A percentile compares a stretch with the other conserved stretches of the same genome.
Conservation (phyloP, 2,329 filamentous ascomycete species). For the Sordariomycetes sp. region DNA sequence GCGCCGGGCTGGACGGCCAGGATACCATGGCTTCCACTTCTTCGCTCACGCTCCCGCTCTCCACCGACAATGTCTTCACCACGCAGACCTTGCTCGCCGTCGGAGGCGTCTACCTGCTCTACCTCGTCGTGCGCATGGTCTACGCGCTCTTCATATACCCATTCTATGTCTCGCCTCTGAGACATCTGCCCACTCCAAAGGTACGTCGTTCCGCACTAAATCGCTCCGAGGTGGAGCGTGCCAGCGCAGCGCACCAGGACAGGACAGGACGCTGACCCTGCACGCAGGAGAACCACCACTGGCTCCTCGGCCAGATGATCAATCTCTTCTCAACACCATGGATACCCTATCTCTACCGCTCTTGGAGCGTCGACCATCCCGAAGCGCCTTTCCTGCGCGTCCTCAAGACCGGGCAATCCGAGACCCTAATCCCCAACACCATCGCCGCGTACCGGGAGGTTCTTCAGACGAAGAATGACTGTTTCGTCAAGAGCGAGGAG, state of each 20-base stretch:
- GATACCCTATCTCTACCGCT: slow-evolving; percentile 13
- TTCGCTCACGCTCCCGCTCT: not conserved
- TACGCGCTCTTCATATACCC: slow-evolving; percentile 32
- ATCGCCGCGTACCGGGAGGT: slow-evolving; percentile 11
- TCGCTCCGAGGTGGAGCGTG: too few relatives aligned
- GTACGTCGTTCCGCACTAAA: slow-evolving; percentile 12
- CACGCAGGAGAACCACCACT: slow-evolving; percentile 6
- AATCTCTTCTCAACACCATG: slow-evolving; percentile 17
- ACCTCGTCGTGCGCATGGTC: slow-evolving; percentile 11
- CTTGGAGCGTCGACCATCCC: slow-evolving; percentile 13
- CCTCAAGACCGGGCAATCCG: slow-evolving; percentile 8
- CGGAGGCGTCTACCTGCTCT: slow-evolving; percentile 3
- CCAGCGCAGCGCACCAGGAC: too few relatives aligned
- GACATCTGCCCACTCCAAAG: slow-evolving; percentile 32
- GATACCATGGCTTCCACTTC: slow-evolving; percentile 1
- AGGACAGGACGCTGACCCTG: too few relatives aligned
- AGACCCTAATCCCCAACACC: slow-evolving; percentile 9
- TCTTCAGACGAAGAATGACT: slow-evolving; percentile 14
- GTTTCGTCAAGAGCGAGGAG: slow-evolving; percentile 15
- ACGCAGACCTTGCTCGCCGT: slow-evolving; percentile 1
- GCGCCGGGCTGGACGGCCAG: too few relatives aligned
- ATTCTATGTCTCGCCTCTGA: slow-evolving; percentile 29
- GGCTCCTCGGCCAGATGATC: slow-evolving; percentile 28
- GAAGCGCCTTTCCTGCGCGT: slow-evolving; percentile 11
- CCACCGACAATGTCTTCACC: not conserved